Conservation (phyloP, 1,139 yeast species). For the Wickerhamomyces sp. region DNA sequence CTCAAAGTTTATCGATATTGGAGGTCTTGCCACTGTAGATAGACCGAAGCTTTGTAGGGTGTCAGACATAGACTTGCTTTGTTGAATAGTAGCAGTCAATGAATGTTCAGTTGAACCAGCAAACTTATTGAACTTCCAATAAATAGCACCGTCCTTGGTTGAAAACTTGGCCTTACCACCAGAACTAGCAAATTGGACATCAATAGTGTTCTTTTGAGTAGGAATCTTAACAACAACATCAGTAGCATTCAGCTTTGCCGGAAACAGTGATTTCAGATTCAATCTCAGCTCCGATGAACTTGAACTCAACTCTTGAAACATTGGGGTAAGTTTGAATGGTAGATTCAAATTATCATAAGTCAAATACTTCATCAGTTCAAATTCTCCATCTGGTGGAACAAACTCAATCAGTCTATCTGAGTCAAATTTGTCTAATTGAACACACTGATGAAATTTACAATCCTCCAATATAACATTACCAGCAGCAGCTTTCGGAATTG, state of each 20-base stretch:
- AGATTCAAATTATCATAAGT: conserved; percentile 53
- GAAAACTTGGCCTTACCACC: conserved; percentile 67
- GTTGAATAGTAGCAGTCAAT: conserved; percentile 26
- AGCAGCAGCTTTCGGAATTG: conserved; percentile 37
- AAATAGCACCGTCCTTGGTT: conserved; percentile 57
- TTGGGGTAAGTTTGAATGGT: conserved; percentile 70
- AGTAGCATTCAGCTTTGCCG: conserved; percentile 58
- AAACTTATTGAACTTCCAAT: conserved; percentile 70
- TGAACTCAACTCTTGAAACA: conserved; percentile 48
- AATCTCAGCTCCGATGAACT: conserved; percentile 51
- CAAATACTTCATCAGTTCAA: conserved; percentile 79
- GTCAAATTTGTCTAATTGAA: conserved; percentile 65
- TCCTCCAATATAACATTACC: conserved; percentile 62
- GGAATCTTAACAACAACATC: conserved; percentile 65
- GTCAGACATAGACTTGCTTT: conserved; percentile 11
- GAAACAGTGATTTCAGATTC: conserved; percentile 57
- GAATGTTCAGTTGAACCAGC: conserved; percentile 61
- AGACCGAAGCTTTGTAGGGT: conserved; percentile 32
- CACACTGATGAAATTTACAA: conserved; percentile 88
- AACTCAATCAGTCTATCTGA: conserved; percentile 63
- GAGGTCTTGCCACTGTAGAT: conserved; percentile 43
- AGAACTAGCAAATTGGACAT: conserved; percentile 45
- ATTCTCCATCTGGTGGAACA: conserved; percentile 89
- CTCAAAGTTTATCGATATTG: conserved; percentile 65
- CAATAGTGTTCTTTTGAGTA: conserved; percentile 58